phyloP scores from a whole-genome alignment of 176 grass and related monocot species.

The Secale cereale region DNA sequence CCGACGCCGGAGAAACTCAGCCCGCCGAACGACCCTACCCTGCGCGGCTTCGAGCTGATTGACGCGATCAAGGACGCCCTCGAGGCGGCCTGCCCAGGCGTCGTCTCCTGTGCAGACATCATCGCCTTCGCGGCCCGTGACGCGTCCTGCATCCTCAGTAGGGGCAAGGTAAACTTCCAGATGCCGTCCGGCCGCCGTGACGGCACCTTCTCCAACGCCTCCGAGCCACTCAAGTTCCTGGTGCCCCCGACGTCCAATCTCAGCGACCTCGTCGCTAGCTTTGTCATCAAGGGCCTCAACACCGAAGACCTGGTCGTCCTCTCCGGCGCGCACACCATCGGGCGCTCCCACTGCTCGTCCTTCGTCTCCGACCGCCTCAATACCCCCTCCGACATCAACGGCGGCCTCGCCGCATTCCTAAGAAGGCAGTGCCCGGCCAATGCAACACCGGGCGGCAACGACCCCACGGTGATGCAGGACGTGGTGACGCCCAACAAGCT shows the following conservation, averaged over 20 bases:
- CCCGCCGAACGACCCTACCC: background rate
- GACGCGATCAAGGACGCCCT: background rate
- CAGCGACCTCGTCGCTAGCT: background rate
- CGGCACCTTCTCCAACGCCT: background rate
- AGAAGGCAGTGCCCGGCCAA: background rate
- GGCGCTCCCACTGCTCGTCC: slow-evolving; percentile 23
- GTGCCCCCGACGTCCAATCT: background rate
- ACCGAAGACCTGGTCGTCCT: background rate
- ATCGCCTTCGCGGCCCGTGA: background rate
- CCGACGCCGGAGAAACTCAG: background rate
- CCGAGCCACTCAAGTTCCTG: background rate
- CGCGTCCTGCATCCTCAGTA: background rate
- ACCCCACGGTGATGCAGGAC: background rate
- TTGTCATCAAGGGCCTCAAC: slow-evolving; percentile 11
- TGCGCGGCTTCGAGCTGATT: background rate
- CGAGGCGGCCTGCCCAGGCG: background rate
- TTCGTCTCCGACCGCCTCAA: slow-evolving; percentile 17
- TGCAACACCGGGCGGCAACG: background rate
- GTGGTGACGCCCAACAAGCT: background rate
- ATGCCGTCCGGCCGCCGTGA: background rate
- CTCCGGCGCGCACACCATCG: background rate
- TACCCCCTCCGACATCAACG: background rate
- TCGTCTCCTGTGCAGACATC: background rate
- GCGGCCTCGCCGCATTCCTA: background rate
- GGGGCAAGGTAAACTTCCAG: background rate